These are phyloP conservation scores for Rhizoclosmatium sp. DNA, from an alignment of 192 early-diverging fungal genomes.

Conservation along the genomic window DNA sequence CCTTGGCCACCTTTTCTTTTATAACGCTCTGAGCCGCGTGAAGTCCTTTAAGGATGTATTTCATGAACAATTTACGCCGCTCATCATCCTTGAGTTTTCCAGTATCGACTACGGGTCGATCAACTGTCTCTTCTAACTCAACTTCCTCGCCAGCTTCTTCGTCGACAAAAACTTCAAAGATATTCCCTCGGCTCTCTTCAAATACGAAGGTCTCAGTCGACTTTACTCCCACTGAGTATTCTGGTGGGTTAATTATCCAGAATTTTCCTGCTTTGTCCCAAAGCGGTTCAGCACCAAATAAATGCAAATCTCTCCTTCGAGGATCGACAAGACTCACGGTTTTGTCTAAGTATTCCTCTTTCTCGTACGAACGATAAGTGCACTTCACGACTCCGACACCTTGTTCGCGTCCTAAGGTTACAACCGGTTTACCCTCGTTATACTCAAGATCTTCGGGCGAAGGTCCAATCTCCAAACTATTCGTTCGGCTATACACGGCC, in stretches of 20 bases:
- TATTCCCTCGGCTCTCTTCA: no score
- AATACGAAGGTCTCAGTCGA: background rate
- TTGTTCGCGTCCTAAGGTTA: background rate
- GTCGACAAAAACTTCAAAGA: background rate
- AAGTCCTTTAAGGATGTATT: background rate
- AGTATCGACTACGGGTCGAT: background rate
- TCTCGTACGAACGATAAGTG: background rate
- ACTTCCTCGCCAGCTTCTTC: background rate
- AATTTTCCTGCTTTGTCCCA: background rate
- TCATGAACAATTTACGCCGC: background rate
- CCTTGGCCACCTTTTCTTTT: background rate
- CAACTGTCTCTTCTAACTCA: no score
- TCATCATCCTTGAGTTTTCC: background rate
- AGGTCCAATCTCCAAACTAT: background rate
- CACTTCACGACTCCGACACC: background rate
- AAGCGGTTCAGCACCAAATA: background rate
- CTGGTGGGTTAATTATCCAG: background rate
- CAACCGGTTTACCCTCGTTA: background rate
- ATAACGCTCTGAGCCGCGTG: background rate
- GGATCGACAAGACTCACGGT: background rate
- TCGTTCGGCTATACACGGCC: background rate
- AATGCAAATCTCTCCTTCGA: background rate
- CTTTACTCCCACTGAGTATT: background rate
- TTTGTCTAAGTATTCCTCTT: background rate
- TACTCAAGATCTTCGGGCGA: background rate